These are phyloP conservation scores for Syzygium aromaticum DNA, from an alignment of 345 rosid genomes.

Conservation along the genomic window DNA sequence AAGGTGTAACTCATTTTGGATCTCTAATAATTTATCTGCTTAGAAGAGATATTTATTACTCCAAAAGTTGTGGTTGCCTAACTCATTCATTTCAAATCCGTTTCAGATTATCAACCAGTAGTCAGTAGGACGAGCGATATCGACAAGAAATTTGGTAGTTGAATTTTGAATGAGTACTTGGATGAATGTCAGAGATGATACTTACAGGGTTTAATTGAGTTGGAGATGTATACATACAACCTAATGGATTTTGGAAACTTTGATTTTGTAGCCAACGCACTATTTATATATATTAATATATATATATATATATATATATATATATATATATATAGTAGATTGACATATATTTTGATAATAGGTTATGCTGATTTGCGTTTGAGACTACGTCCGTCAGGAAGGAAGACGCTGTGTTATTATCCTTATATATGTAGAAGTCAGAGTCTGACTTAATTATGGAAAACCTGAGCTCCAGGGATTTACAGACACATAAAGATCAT, in stretches of 20 bases:
- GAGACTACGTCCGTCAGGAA: accelerated
- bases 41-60: background rate
- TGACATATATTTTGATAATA: background rate
- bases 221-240: background rate
- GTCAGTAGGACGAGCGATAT: background rate
- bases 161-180: background rate
- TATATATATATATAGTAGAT: too few species aligned
- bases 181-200: background rate
- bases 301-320: too few species aligned
- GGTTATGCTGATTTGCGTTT: background rate
- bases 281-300: too few species aligned
- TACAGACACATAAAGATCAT: background rate
- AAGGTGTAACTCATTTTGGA: background rate
- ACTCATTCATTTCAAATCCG: too few species aligned
- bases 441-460: background rate
- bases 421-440: background rate
- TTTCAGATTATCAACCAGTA: background rate
- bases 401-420: background rate
- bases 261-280: background rate
- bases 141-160: accelerated
- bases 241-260: too few species aligned
- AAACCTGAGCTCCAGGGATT: background rate
- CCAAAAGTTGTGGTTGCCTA: accelerated
- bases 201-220: background rate
- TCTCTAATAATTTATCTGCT: accelerated